These are phyloP conservation scores for Curvularia eragrostidis DNA, from an alignment of 2,329 filamentous ascomycete genomes.

Conservation along the genomic window DNA sequence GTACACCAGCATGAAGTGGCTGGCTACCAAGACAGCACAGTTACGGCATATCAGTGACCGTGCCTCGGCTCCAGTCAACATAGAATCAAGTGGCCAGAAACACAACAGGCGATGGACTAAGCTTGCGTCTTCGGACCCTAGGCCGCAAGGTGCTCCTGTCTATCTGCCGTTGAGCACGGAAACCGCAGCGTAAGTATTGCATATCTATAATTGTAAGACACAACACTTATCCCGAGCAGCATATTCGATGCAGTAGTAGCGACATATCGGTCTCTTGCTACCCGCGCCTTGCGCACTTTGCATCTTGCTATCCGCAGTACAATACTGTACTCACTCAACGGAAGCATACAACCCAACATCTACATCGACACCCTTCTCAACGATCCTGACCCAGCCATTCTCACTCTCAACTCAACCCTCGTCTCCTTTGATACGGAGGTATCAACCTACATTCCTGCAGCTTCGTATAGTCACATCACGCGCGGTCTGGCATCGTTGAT, in stretches of 20 bases:
- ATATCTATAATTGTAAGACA: neutral
- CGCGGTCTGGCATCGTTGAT: constrained; percentile 78
- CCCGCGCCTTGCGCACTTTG: constrained; percentile 79
- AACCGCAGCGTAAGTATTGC: constrained; percentile 71
- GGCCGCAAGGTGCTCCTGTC: constrained; percentile 69
- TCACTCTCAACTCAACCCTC: constrained; percentile 83
- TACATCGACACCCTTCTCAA: constrained; percentile 72
- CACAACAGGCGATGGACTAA: constrained; percentile 84
- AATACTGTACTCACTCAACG: constrained; percentile 78
- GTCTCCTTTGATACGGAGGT: constrained; percentile 88
- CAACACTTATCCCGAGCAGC: constrained; percentile 51
- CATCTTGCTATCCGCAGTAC: constrained; percentile 89
- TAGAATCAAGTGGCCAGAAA: constrained; percentile 50
- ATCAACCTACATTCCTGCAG: constrained; percentile 71
- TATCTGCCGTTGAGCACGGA: constrained; percentile 89
- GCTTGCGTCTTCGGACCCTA: constrained; percentile 59
- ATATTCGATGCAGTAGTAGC: constrained; percentile 86
- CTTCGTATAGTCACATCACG: constrained; percentile 75
- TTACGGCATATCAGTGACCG: constrained; percentile 82
- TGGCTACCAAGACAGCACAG: constrained; percentile 80
- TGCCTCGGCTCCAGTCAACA: constrained; percentile 68
- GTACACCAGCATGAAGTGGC: constrained; percentile 98
- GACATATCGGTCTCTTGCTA: constrained; percentile 81
- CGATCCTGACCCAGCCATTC: constrained; percentile 78
- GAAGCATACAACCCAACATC: constrained; percentile 52